phyloP scores from a whole-genome alignment of 495 filamentous ascomycete species.

The Aspergillus heteromorphus region DNA sequence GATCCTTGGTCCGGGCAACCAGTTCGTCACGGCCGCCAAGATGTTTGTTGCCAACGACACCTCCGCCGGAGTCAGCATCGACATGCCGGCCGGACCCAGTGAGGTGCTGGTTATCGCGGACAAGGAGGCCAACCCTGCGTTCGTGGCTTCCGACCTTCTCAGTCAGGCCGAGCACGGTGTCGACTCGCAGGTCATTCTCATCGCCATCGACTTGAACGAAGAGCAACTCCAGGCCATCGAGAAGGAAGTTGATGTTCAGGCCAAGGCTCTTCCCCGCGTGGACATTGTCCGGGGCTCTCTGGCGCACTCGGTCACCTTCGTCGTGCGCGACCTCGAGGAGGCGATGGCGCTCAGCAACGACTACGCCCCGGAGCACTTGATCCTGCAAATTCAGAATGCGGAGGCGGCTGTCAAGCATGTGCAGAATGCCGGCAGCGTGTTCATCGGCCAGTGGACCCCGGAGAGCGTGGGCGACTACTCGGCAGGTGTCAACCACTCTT shows the following conservation, averaged over 20 bases:
- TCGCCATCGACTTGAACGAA: slow-evolving; percentile 75
- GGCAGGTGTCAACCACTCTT: slow-evolving; percentile 92
- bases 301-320: slow-evolving; percentile 80
- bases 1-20: slow-evolving; percentile 95
- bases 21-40: slow-evolving; percentile 97
- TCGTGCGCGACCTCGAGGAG: slow-evolving; percentile 73
- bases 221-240: slow-evolving; percentile 72
- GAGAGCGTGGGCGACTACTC: slow-evolving; percentile 97
- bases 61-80: slow-evolving; percentile 87
- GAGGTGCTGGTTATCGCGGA: slow-evolving; percentile 97
- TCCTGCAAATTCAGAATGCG: slow-evolving; percentile 77
- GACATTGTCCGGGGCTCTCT: slow-evolving; percentile 93
- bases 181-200: slow-evolving; percentile 91
- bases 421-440: slow-evolving; percentile 93
- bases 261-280: slow-evolving; percentile 79
- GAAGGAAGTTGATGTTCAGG: slow-evolving; percentile 83
- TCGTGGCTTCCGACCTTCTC: slow-evolving; percentile 90
- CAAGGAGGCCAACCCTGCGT: slow-evolving; percentile 80
- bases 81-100: slow-evolving; percentile 96
- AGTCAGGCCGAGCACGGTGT: slow-evolving; percentile 96
- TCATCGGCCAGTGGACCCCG: slow-evolving; percentile 91
- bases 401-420: slow-evolving; percentile 67
- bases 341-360: slow-evolving; percentile 84
- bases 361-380: slow-evolving; percentile 97
- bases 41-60: slow-evolving; percentile 97